These are phyloP conservation scores for Dactylellina drechsleri DNA, from an alignment of 2,329 filamentous ascomycete species.

Conservation along the genomic window DNA sequence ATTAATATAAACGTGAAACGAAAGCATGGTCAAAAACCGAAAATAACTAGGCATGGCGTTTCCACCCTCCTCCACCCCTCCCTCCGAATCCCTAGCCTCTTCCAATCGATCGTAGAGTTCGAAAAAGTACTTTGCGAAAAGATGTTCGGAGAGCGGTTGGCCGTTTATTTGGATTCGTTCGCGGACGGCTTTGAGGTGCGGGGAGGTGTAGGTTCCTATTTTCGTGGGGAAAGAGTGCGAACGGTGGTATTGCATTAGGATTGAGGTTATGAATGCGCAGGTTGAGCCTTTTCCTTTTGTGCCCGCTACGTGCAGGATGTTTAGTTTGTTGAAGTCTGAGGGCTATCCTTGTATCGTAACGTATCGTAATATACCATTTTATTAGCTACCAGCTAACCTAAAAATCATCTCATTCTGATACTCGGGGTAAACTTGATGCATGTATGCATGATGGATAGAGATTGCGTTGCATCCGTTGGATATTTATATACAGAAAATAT, in stretches of 20 bases:
- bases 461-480: constrained; percentile 28
- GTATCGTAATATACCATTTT: too few species aligned
- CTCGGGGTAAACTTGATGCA: too few species aligned
- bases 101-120: constrained; percentile 73
- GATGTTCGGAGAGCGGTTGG: constrained; percentile 67
- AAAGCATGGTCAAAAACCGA: constrained; percentile 87
- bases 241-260: constrained; percentile 73
- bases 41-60: constrained; percentile 88
- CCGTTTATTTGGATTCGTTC: constrained; percentile 74
- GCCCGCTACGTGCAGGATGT: constrained; percentile 83
- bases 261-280: constrained; percentile 81
- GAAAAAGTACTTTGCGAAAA: constrained; percentile 75
- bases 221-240: constrained; percentile 62
- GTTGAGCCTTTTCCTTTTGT: constrained; percentile 96
- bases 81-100: neutral
- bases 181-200: constrained; percentile 74
- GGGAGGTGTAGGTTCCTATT: constrained; percentile 75
- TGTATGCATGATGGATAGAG: neutral
- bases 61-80: constrained; percentile 61
- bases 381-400: too few species aligned
- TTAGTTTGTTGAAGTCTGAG: constrained; percentile 70
- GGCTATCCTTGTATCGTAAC: too few species aligned
- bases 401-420: too few species aligned
- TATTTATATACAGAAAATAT: constrained; percentile 15
- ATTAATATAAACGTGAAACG: constrained; percentile 80